Evolutionary conservation across 2,329 filamentous ascomycete genomes (phyloP).

Genomic region (Cercospora sesami): DNA sequence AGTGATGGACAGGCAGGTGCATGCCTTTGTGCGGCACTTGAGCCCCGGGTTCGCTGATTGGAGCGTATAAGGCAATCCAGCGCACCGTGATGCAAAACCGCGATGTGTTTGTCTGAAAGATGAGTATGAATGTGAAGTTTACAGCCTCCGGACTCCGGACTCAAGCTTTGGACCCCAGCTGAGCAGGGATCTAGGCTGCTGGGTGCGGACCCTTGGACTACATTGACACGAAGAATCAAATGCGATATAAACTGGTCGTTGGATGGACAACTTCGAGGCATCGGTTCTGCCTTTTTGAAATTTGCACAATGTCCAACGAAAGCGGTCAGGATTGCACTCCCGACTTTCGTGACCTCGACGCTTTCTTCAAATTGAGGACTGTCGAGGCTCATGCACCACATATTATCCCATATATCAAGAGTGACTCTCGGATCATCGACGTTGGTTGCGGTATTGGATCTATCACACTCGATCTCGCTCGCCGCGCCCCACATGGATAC

Average conservation of each 20-base stretch:
- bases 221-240: neutral
- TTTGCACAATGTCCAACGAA: neutral
- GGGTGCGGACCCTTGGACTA: neutral
- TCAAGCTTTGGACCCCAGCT: neutral
- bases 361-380: slow-evolving; percentile 46
- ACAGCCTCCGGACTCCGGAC: neutral
- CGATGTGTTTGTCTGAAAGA: neutral
- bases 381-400: slow-evolving; percentile 17
- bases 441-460: slow-evolving; percentile 49
- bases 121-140: slow-evolving; percentile 1
- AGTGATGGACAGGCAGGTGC: neutral
- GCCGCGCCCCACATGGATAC: slow-evolving; percentile 23
- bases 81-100: neutral
- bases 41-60: neutral
- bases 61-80: neutral
- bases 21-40: neutral
- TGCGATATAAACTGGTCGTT: neutral
- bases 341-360: slow-evolving; percentile 3
- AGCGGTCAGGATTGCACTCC: neutral
- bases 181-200: neutral
- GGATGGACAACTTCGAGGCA: neutral
- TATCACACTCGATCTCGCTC: slow-evolving; percentile 45
- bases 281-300: neutral
- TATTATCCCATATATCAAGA: slow-evolving; percentile 26
- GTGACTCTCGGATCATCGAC: slow-evolving; percentile 43